Percentiles rank a stretch among this genome's conserved stretches.
Conservation (phyloP, 345 rosid genomes). For the Ricinus communis region DNA sequence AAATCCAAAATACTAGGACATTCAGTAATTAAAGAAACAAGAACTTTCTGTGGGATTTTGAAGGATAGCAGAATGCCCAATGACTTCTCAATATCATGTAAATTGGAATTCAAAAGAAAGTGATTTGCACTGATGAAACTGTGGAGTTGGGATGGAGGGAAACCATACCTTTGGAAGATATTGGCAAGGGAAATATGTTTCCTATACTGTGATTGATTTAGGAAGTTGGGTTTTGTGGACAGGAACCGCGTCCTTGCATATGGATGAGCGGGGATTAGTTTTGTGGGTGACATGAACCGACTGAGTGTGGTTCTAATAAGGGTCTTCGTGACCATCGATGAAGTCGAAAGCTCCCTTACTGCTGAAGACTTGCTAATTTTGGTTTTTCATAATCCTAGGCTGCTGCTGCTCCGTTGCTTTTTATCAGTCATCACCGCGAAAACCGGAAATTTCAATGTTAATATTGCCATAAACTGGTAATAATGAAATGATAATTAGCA, state of each 20-base stretch:
- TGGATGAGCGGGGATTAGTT: neutral
- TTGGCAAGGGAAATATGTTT: constrained; percentile 51
- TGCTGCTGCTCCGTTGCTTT: too few species aligned
- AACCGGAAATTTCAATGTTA: too few species aligned
- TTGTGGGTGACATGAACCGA: neutral
- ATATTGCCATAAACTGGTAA: too few species aligned
- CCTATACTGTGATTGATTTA: constrained; percentile 36
- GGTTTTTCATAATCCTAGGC: neutral
- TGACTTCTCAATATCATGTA: constrained; percentile 49
- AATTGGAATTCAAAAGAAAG: constrained; percentile 42
- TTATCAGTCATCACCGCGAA: too few species aligned
- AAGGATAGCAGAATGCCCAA: constrained; percentile 53
- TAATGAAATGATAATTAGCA: too few species aligned
- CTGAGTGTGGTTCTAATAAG: neutral
- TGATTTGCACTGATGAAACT: constrained; percentile 45
- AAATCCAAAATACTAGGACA: constrained; percentile 68
- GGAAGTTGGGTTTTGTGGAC: constrained; percentile 19
- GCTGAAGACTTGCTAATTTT: neutral
- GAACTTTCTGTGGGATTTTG: constrained; percentile 47
- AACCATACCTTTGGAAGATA: constrained; percentile 68
- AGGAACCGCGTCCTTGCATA: constrained; percentile 11
- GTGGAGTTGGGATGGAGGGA: constrained; percentile 55
- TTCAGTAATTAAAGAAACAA: constrained; percentile 50
- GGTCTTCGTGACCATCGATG: constrained; percentile 5
- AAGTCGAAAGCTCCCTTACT: neutral